Evolutionary conservation across 2,329 filamentous ascomycete species (phyloP), one percentile per base, ranked within the genome.

Genomic region (Dactylonectria estremocensis): DNA sequence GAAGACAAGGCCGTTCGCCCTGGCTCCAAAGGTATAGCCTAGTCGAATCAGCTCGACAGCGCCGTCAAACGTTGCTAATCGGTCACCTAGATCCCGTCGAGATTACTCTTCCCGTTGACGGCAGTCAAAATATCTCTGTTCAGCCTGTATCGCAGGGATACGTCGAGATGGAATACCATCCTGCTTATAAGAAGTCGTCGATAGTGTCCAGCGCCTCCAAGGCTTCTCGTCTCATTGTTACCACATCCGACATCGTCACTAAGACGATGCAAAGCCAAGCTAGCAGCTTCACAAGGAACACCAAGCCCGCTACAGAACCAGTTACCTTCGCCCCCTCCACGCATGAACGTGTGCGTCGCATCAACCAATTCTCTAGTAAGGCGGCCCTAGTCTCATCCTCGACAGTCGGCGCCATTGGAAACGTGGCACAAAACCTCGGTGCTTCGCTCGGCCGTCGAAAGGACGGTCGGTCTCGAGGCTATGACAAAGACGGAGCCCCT

Each of bases 191-290:
- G 76, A 92, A 93, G 78, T 97, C 94, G 1, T 90, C 91, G 18
- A 85, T 99, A 20, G 95, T 99, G 14, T 92, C 94, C 67, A 94
- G 93, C 72, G 95, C 96, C 2, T 92, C 92, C 6, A 93, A 92
- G 20, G 96, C 95, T 1, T 98, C 96, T 2, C 93, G 95, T 5
- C 87, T 99, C 18, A 94, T 99, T 71, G 94, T 99, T 46, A 97
- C 95, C 0, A 93, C 93, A 8, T 95, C 94, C 24, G 89, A 91
- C 70, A 91, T 93, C 72, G 85, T 98, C 53, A 91, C 93, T 73
- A 95, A 93, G 78, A 89, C 92, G 60, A 84, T 99, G 76, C 89
- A 93, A 69, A 90, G 84, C 62, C 91, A 94, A 49, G 95, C 96
- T 9, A 92, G 96, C 65, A 91, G 77, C 74, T 98, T 97, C 82